Percentiles rank a stretch among this genome's conserved stretches.
These are phyloP conservation scores for Claviceps africana DNA, from an alignment of 2,329 filamentous ascomycete genomes.

Conservation along the genomic window DNA sequence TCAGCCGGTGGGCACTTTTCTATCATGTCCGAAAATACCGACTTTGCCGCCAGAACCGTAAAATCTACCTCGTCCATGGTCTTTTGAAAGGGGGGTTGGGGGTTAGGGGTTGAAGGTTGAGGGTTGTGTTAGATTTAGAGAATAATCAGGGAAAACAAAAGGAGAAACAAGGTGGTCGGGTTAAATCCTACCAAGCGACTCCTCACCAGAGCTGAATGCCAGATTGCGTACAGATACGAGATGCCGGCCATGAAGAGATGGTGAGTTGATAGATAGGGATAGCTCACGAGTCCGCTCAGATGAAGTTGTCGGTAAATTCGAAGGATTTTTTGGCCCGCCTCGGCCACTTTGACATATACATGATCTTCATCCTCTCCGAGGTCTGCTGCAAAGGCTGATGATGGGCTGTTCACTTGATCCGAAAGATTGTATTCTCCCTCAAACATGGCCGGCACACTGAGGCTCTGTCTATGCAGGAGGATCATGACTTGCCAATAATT, in stretches of 20 bases:
- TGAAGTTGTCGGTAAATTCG: slow-evolving; percentile 85
- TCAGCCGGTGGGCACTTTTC: slow-evolving; percentile 92
- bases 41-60: slow-evolving; percentile 83
- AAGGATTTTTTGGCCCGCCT: slow-evolving; percentile 85
- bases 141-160: neutral
- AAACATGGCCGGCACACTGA: slow-evolving; percentile 73
- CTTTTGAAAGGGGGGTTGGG: too few relatives aligned
- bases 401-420: slow-evolving; percentile 49
- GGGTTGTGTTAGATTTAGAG: slow-evolving; percentile 1
- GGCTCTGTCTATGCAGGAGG: slow-evolving; percentile 83
- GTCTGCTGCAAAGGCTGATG: slow-evolving; percentile 48
- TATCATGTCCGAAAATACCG: slow-evolving; percentile 79
- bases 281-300: slow-evolving; percentile 78
- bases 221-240: slow-evolving; percentile 91
- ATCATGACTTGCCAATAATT: slow-evolving; percentile 98
- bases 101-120: too few relatives aligned
- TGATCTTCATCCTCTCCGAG: slow-evolving; percentile 71
- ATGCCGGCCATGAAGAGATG: slow-evolving; percentile 96
- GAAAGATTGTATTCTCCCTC: slow-evolving; percentile 62
- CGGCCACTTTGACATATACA: slow-evolving; percentile 87
- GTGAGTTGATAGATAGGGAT: slow-evolving; percentile 89
- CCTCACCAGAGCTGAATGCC: slow-evolving; percentile 83
- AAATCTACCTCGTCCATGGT: slow-evolving; percentile 96
- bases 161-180: neutral
- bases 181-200: slow-evolving; percentile 57